These are phyloP conservation scores for Podaxis sp. DNA, from an alignment of 768 basidiomycete genomes.

Conservation along the genomic window DNA sequence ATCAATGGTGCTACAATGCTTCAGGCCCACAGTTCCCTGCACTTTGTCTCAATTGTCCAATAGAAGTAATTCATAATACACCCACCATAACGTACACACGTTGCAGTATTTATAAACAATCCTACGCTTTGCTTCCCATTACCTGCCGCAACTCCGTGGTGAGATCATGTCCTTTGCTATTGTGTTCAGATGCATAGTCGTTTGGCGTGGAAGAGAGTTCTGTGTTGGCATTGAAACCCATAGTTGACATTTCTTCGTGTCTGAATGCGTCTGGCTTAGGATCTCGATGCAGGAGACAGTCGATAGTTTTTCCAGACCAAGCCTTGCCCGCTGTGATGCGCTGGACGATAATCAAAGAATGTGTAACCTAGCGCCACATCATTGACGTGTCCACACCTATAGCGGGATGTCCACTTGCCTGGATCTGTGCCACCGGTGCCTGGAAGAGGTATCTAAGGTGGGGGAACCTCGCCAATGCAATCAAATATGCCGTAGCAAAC, in stretches of 20 bases:
- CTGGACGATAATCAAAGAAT: constrained; percentile 7
- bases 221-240: constrained; percentile 13
- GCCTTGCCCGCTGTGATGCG: constrained; percentile 6
- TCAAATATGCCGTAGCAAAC: constrained; percentile 6
- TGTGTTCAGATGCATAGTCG: constrained; percentile 6
- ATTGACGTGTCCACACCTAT: not conserved
- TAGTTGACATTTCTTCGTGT: constrained; percentile 8
- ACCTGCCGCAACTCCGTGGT: not conserved
- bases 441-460: constrained; percentile 1
- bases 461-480: not conserved
- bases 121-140: not conserved
- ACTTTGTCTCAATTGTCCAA: too few relatives aligned
- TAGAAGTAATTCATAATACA: too few relatives aligned
- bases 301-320: constrained; percentile 12
- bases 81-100: not conserved
- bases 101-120: not conserved
- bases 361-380: not conserved
- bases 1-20: too few relatives aligned
- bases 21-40: too few relatives aligned
- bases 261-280: not conserved
- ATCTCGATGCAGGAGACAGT: constrained; percentile 5
- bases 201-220: constrained; percentile 4
- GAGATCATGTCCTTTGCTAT: constrained; percentile 1
- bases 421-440: not conserved
- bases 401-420: not conserved